These are phyloP conservation scores for Phoenix roebelenii DNA, from an alignment of 176 grass and related monocot genomes.

Conservation along the genomic window DNA sequence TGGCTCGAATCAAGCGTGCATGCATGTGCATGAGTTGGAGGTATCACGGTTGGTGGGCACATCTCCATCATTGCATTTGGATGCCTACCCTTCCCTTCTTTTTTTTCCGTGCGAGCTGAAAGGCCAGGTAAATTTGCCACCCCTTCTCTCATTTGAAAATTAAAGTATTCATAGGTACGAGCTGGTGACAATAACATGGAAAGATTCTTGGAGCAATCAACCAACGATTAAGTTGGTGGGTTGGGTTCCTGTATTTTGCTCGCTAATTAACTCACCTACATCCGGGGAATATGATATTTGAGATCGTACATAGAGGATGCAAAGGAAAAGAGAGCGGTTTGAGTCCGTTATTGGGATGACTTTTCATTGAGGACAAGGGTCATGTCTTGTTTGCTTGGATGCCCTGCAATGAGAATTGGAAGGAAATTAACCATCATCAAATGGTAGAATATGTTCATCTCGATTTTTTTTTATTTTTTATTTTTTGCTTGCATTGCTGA, in stretches of 20 bases:
- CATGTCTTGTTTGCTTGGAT: not conserved
- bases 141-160: not conserved
- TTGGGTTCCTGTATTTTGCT: not conserved
- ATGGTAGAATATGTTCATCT: no score
- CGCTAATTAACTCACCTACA: constrained; percentile 11
- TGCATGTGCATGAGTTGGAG: constrained; percentile 15
- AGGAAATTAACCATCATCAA: no score
- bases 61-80: constrained; percentile 11
- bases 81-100: not conserved
- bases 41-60: not conserved
- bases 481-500: no score
- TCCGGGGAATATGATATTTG: not conserved
- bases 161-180: not conserved
- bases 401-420: not conserved
- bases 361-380: constrained; percentile 4
- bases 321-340: not conserved
- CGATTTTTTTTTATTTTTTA: no score
- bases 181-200: constrained; percentile 5
- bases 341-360: constrained; percentile 10
- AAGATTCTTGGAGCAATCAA: not conserved
- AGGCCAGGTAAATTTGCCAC: not conserved
- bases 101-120: not conserved
- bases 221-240: not conserved
- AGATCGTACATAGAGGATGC: no score
- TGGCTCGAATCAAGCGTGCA: constrained; percentile 9